These are phyloP conservation scores for Amanita molliuscula DNA, from an alignment of 768 basidiomycete species.

Conservation along the genomic window DNA sequence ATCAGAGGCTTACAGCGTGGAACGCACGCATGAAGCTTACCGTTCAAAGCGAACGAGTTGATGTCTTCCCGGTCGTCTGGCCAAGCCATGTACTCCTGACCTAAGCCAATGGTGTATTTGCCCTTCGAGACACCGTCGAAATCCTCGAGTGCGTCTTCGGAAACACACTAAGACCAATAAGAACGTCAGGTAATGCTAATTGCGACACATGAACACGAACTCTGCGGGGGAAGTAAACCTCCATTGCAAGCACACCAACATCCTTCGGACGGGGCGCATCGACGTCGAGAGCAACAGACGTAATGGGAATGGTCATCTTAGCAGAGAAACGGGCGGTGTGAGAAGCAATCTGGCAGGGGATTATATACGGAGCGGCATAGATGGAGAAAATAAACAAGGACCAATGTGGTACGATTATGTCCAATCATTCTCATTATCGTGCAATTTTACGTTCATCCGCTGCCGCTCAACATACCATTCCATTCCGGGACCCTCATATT, in stretches of 20 bases:
- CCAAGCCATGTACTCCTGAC: constrained; percentile 98
- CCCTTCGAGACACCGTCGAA: constrained; percentile 92
- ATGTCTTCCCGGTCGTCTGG: constrained; percentile 98
- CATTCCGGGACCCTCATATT: not conserved
- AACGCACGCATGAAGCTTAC: constrained; percentile 30
- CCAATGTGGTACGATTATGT: constrained; percentile 32
- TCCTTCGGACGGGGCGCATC: constrained; percentile 69
- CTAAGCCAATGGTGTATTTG: constrained; percentile 98
- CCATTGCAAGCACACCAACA: constrained; percentile 89
- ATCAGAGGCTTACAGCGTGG: not conserved
- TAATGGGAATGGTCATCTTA: constrained; percentile 32
- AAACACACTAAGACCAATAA: constrained; percentile 62
- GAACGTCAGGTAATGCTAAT: constrained; percentile 5
- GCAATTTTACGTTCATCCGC: not conserved
- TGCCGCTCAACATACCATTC: not conserved
- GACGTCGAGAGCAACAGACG: constrained; percentile 20
- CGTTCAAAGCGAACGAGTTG: constrained; percentile 93
- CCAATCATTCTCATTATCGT: not conserved
- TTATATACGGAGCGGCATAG: constrained; percentile 27
- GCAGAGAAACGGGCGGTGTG: constrained; percentile 6
- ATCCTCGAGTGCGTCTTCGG: constrained; percentile 86
- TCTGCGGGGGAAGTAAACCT: constrained; percentile 90
- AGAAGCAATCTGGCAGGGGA: constrained; percentile 1
- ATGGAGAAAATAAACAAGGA: constrained; percentile 26
- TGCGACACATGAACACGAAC: constrained; percentile 32